A percentile compares a stretch with the other conserved stretches of the same genome.
phyloP scores from a whole-genome alignment of 2,329 filamentous ascomycete genomes.

The Aspergillus eucalypticola region DNA sequence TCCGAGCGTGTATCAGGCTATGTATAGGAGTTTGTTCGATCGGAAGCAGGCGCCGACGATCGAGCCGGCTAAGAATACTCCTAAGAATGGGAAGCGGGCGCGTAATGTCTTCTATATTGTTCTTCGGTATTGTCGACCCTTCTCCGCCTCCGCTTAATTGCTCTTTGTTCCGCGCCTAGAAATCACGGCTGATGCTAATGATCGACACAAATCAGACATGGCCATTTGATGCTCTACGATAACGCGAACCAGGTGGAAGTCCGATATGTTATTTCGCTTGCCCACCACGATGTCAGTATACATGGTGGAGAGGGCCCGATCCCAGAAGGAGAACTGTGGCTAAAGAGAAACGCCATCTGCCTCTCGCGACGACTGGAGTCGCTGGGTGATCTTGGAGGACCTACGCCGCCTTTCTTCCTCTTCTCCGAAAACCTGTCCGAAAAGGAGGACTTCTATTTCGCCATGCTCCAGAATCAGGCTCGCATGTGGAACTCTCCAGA shows the following conservation, averaged over 20 bases:
- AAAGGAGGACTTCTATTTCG: slow-evolving; percentile 98
- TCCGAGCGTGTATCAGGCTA: slow-evolving; percentile 94
- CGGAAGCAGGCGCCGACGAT: slow-evolving; percentile 64
- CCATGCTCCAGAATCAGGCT: slow-evolving; percentile 80
- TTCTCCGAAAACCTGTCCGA: slow-evolving; percentile 95
- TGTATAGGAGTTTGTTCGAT: slow-evolving; percentile 96
- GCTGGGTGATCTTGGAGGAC: slow-evolving; percentile 55
- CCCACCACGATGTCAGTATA: slow-evolving; percentile 78
- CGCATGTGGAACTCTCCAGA: slow-evolving; percentile 60
- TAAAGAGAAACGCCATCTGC: slow-evolving; percentile 88
- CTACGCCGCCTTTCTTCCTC: slow-evolving; percentile 83
- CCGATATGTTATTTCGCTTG: slow-evolving; percentile 89
- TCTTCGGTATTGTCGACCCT: slow-evolving; percentile 62
- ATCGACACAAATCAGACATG: slow-evolving; percentile 61
- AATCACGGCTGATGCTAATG: slow-evolving; percentile 18
- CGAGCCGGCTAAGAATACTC: slow-evolving; percentile 52
- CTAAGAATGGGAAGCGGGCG: slow-evolving; percentile 59
- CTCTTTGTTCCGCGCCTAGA: background rate
- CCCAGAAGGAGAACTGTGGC: slow-evolving; percentile 90
- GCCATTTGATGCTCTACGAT: slow-evolving; percentile 96
- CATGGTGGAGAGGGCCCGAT: slow-evolving; percentile 77
- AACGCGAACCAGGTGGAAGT: slow-evolving; percentile 94
- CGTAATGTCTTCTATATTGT: slow-evolving; percentile 94
- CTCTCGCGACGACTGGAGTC: slow-evolving; percentile 65
- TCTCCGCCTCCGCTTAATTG: background rate